Evolutionary conservation across 495 filamentous ascomycete species (phyloP).

Genomic region (Trichoderma gamsii): DNA sequence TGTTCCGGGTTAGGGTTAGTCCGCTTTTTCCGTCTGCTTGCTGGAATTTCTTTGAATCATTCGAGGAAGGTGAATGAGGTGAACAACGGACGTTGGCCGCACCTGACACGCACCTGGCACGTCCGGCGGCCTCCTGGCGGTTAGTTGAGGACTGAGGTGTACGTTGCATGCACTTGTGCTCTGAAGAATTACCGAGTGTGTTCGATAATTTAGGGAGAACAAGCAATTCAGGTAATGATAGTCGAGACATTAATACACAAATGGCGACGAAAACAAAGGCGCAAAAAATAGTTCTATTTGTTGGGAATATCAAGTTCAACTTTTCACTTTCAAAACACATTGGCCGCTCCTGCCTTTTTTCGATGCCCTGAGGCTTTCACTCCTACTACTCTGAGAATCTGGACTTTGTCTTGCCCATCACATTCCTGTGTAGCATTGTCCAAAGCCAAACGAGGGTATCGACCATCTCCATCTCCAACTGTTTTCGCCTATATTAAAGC

Average conservation of each 20-base stretch:
- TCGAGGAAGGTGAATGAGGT: too few relatives aligned
- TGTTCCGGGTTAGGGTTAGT: too few relatives aligned
- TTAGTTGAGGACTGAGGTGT: too few relatives aligned
- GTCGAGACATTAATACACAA: not conserved
- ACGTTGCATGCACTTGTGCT: too few relatives aligned
- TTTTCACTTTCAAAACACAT: not conserved
- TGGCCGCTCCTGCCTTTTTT: not conserved
- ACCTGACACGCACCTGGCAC: too few relatives aligned
- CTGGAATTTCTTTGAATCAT: too few relatives aligned
- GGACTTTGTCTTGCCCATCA: not conserved
- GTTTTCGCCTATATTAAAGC: conserved; percentile 5
- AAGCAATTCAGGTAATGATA: not conserved
- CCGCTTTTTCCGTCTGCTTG: too few relatives aligned
- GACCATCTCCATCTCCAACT: not conserved
- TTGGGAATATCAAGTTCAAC: not conserved
- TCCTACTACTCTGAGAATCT: not conserved
- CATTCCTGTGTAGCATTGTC: not conserved
- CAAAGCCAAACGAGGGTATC: conserved; percentile 7
- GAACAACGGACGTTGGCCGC: too few relatives aligned
- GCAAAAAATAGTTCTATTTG: conserved; percentile 4
- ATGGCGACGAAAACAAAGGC: not conserved
- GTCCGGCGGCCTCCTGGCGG: too few relatives aligned
- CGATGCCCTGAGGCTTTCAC: not conserved
- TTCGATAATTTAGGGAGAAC: too few relatives aligned
- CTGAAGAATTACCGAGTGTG: too few relatives aligned